Conservation (phyloP, 163 green algal genomes). For the Chlorella variabilis region DNA sequence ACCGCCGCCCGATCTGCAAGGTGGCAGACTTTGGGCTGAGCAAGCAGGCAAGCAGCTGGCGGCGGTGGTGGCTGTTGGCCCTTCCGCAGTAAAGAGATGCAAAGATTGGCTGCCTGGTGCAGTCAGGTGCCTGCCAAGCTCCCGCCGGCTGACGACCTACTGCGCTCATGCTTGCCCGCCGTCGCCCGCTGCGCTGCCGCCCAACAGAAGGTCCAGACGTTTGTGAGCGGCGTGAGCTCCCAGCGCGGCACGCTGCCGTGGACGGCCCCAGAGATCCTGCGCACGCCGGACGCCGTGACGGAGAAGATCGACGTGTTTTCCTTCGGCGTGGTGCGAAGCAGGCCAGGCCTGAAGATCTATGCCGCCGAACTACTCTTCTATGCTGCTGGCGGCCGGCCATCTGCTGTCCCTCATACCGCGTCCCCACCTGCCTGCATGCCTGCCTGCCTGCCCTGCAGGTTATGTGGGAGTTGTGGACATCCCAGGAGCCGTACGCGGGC, state of each 20-base stretch:
- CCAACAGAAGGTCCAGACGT: conserved; percentile 63
- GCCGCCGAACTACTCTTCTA: no score
- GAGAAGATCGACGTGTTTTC: conserved; percentile 53
- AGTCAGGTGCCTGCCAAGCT: no score
- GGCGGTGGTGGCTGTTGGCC: no score
- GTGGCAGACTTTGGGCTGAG: conserved; percentile 79
- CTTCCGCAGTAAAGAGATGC: no score
- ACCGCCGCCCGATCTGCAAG: conserved; percentile 80
- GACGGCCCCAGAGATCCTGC: conserved; percentile 87
- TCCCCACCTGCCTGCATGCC: no score
- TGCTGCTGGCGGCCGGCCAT: no score
- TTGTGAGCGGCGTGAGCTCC: conserved; percentile 57
- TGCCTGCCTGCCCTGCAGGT: background rate
- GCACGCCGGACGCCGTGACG: conserved; percentile 65
- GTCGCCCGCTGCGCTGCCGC: no score
- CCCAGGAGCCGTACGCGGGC: conserved; percentile 71
- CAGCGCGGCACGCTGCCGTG: conserved; percentile 83
- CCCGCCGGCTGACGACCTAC: no score
- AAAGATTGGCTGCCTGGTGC: no score
- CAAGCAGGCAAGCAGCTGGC: conserved; percentile 66
- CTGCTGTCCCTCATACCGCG: no score
- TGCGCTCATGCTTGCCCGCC: no score
- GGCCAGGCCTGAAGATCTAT: no score
- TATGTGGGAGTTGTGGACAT: conserved; percentile 82
- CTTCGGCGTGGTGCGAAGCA: background rate